phyloP scores from a whole-genome alignment of 2,329 filamentous ascomycete species.

The Penicillium sp. region DNA sequence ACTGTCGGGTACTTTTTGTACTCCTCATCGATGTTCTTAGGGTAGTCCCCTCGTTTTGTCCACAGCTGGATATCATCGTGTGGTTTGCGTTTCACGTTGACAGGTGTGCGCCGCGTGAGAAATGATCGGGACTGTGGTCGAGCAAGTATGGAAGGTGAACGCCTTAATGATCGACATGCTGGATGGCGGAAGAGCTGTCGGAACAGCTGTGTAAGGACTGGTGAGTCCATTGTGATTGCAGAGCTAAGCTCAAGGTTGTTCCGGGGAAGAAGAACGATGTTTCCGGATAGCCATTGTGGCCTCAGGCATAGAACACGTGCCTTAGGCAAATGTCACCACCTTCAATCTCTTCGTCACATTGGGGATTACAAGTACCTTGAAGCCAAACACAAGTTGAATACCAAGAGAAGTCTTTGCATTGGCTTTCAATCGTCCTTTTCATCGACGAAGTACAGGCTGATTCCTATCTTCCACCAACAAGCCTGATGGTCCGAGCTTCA shows the following conservation, averaged over 20 bases:
- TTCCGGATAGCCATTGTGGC: conserved; percentile 15
- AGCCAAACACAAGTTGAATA: too few species aligned
- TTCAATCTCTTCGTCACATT: background rate
- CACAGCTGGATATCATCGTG: conserved; percentile 66
- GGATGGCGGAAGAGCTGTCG: conserved; percentile 79
- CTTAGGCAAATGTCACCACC: background rate
- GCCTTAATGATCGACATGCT: conserved; percentile 57
- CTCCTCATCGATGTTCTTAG: conserved; percentile 74
- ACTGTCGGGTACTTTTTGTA: conserved; percentile 80
- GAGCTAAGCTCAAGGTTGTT: conserved; percentile 6
- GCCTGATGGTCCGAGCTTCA: conserved; percentile 41
- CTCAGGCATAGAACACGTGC: conserved; percentile 8
- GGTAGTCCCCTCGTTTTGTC: conserved; percentile 79
- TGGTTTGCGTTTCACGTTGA: conserved; percentile 41
- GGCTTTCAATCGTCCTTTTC: background rate
- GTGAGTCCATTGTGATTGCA: conserved; percentile 69
- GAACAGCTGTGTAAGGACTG: conserved; percentile 73
- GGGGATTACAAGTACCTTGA: background rate
- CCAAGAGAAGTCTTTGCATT: background rate
- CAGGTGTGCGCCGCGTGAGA: conserved; percentile 34
- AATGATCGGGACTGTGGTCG: conserved; percentile 38
- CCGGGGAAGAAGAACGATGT: conserved; percentile 6
- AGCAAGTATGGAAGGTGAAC: conserved; percentile 25
- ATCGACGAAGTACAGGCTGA: background rate
- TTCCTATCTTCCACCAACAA: conserved; percentile 1